Percentiles rank a stretch among this genome's conserved stretches.
Evolutionary conservation across 1,284 basidiomycete species (phyloP).

Genomic region (Veloboletus limbatus): DNA sequence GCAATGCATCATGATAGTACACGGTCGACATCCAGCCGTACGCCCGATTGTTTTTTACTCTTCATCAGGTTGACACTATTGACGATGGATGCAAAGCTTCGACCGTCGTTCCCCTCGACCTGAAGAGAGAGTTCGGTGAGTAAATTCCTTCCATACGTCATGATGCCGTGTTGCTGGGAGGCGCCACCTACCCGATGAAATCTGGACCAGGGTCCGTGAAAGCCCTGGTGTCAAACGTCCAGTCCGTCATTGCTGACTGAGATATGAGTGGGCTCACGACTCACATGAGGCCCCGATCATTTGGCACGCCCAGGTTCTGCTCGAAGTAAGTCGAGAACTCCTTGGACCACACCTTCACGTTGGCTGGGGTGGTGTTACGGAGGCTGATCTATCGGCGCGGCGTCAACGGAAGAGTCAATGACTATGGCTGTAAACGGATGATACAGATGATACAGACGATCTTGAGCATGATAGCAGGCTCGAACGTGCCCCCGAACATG

Average conservation of each 20-base stretch:
- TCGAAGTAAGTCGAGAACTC: constrained; percentile 53
- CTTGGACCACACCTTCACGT: constrained; percentile 53
- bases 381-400: constrained; percentile 45
- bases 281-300: constrained; percentile 56
- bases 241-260: constrained; percentile 40
- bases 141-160: background rate
- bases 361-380: constrained; percentile 49
- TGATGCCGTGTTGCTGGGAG: background rate
- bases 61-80: background rate
- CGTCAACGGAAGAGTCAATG: constrained; percentile 1
- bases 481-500: constrained; percentile 57
- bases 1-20: background rate
- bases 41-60: background rate
- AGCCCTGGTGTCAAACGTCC: constrained; percentile 47
- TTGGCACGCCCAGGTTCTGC: constrained; percentile 47
- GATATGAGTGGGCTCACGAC: constrained; percentile 27
- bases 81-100: constrained; percentile 10
- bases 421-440: background rate
- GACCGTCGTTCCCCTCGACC: constrained; percentile 14
- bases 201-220: constrained; percentile 59
- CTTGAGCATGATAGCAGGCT: constrained; percentile 56
- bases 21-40: background rate
- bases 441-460: constrained; percentile 53
- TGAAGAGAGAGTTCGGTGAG: constrained; percentile 5
- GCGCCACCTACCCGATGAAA: constrained; percentile 49